phyloP scores from a whole-genome alignment of 1,284 basidiomycete genomes.

The Sporisorium sorghi region DNA sequence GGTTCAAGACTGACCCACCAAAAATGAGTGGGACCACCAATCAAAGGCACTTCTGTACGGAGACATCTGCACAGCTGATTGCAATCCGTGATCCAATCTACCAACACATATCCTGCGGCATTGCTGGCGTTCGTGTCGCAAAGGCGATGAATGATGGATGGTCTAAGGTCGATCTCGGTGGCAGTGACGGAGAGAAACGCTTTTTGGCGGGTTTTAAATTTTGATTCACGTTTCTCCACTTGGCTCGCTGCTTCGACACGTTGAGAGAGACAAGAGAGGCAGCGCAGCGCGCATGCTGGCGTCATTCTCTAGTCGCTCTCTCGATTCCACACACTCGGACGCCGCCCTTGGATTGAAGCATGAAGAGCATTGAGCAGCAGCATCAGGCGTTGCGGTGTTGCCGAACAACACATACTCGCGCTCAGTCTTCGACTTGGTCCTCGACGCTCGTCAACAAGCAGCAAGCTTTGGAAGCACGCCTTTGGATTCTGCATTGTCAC shows the following conservation, averaged over 20 bases:
- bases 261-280: not conserved
- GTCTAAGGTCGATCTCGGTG: too few species aligned
- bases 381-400: not conserved
- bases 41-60: not conserved
- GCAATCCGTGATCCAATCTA: too few species aligned
- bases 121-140: too few species aligned
- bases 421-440: not conserved
- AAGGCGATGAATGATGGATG: too few species aligned
- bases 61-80: too few species aligned
- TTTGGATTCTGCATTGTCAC: constrained; percentile 2
- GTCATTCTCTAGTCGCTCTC: constrained; percentile 2
- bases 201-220: constrained; percentile 4
- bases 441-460: not conserved
- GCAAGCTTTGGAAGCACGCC: not conserved
- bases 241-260: constrained; percentile 4
- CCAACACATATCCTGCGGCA: too few species aligned
- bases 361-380: not conserved
- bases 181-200: not conserved
- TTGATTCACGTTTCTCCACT: constrained; percentile 10
- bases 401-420: not conserved
- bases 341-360: not conserved
- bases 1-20: not conserved
- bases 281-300: constrained; percentile 9
- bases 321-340: constrained; percentile 10
- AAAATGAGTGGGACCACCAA: not conserved